Conservation (phyloP, 1,139 yeast species). For the Suhomyces chickasaworum region DNA sequence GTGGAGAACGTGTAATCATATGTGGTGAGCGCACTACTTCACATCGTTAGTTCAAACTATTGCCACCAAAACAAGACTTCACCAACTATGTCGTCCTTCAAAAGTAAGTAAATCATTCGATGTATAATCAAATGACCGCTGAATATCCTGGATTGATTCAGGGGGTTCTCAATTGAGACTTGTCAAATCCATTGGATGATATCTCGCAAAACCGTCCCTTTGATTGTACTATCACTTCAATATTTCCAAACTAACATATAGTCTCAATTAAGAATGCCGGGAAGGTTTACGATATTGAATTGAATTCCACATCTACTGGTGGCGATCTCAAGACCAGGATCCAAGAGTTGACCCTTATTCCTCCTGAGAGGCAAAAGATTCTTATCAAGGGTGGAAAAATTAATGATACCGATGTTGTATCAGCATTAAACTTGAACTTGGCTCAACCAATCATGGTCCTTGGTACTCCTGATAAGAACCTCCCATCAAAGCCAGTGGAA, state of each 20-base stretch:
- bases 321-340: conserved; percentile 71
- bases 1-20: not conserved
- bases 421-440: conserved; percentile 56
- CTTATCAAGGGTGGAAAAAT: conserved; percentile 88
- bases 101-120: conserved; percentile 7
- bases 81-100: conserved; percentile 11
- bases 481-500: conserved; percentile 60
- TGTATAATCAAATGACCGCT: not conserved
- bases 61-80: conserved; percentile 9
- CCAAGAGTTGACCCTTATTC: conserved; percentile 74
- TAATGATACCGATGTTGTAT: conserved; percentile 61
- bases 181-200: not conserved
- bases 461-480: conserved; percentile 80
- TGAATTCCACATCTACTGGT: conserved; percentile 61
- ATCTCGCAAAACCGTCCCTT: not conserved
- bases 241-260: conserved; percentile 20
- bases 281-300: conserved; percentile 68
- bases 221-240: not conserved
- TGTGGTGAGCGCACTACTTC: conserved; percentile 10
- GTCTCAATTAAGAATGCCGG: conserved; percentile 83
- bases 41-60: conserved; percentile 1
- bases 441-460: conserved; percentile 81
- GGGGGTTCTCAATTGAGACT: not conserved
- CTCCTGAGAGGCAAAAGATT: conserved; percentile 85
- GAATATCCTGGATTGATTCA: not conserved